Conservation (phyloP, 306 rosid species). For the Cucurbita pepo region DNA sequence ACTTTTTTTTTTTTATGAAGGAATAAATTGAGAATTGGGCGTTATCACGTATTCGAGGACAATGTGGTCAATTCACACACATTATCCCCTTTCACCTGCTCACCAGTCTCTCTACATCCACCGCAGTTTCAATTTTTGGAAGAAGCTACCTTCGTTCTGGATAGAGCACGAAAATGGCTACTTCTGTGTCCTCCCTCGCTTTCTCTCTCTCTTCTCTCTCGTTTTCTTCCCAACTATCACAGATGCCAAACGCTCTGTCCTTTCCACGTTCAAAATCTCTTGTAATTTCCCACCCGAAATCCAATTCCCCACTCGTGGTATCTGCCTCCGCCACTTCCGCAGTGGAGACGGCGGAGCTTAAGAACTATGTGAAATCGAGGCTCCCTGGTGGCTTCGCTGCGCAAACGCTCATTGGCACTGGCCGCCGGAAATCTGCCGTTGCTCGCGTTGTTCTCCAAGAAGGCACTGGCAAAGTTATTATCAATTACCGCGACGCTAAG, state of each 20-base stretch:
- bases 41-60: neutral
- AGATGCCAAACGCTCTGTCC: conserved; percentile 23
- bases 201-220: conserved; percentile 61
- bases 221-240: conserved; percentile 57
- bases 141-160: neutral
- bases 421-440: conserved; percentile 69
- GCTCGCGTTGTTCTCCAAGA: conserved; percentile 89
- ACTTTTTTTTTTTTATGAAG: neutral
- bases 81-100: neutral
- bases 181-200: conserved; percentile 38
- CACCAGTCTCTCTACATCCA: neutral
- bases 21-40: neutral
- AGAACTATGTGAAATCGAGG: conserved; percentile 52
- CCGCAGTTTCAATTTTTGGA: neutral
- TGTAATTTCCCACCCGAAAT: conserved; percentile 16
- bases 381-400: conserved; percentile 97
- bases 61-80: neutral
- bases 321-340: conserved; percentile 36
- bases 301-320: conserved; percentile 21
- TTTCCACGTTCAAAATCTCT: conserved; percentile 18
- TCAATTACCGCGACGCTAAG: conserved; percentile 89
- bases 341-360: conserved; percentile 46
- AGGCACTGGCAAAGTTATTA: conserved; percentile 75
- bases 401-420: conserved; percentile 65
- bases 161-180: conserved; percentile 30